Evolutionary conservation across 1,284 basidiomycete species (phyloP).

Genomic region (Trametes sp.): DNA sequence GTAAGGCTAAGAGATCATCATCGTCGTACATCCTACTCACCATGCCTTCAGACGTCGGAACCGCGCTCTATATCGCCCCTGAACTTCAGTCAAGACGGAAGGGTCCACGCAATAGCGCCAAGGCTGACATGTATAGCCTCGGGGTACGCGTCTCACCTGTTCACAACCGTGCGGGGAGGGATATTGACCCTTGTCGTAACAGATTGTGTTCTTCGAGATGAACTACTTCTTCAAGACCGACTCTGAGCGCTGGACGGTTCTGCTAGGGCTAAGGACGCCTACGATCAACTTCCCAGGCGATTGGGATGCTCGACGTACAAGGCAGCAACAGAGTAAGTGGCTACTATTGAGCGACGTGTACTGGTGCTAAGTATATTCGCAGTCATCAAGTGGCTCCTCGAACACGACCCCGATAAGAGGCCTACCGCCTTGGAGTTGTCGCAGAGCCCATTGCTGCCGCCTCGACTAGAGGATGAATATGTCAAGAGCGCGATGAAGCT

Average conservation of each 20-base stretch:
- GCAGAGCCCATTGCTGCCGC: conserved; percentile 80
- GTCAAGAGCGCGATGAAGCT: conserved; percentile 82
- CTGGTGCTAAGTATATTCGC: conserved; percentile 19
- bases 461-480: conserved; percentile 83
- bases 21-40: neutral
- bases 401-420: conserved; percentile 84
- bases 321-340: conserved; percentile 71
- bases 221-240: conserved; percentile 89
- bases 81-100: conserved; percentile 56
- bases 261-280: conserved; percentile 66
- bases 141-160: conserved; percentile 59
- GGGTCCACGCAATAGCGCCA: conserved; percentile 71
- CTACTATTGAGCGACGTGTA: neutral
- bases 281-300: conserved; percentile 80
- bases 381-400: conserved; percentile 86
- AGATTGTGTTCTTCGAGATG: conserved; percentile 99
- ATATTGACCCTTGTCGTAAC: neutral
- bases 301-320: conserved; percentile 73
- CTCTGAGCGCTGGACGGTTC: conserved; percentile 85
- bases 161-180: neutral
- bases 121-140: conserved; percentile 96
- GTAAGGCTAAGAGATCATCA: conserved; percentile 47
- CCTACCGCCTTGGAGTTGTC: conserved; percentile 89
- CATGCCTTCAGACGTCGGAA: conserved; percentile 78
- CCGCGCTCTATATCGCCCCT: conserved; percentile 92